A percentile compares a stretch with the other conserved stretches of the same genome.
Evolutionary conservation across 352 stramenopile species (phyloP).

Genomic region (Plasmopara halstedii): DNA sequence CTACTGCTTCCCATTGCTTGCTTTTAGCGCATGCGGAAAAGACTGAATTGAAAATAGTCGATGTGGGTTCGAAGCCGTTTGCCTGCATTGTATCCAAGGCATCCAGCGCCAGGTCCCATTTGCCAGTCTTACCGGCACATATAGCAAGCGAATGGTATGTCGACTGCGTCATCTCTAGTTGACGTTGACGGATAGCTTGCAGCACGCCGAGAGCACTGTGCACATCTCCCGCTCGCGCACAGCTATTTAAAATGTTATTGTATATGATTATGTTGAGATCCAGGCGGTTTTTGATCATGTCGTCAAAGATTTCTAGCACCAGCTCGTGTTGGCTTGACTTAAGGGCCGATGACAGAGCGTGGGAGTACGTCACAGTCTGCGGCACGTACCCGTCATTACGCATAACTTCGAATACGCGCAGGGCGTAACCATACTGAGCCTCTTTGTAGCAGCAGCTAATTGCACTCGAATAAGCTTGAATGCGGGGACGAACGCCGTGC

Average conservation of each 20-base stretch:
- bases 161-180: constrained; percentile 60
- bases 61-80: constrained; percentile 43
- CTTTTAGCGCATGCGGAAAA: constrained; percentile 72
- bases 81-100: constrained; percentile 42
- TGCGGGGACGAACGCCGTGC: constrained; percentile 63
- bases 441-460: constrained; percentile 78
- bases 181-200: constrained; percentile 48
- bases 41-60: constrained; percentile 75
- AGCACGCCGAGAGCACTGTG: constrained; percentile 64
- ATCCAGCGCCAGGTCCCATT: constrained; percentile 62
- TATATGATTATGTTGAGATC: constrained; percentile 73
- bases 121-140: constrained; percentile 66
- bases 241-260: constrained; percentile 85
- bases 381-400: constrained; percentile 77
- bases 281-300: constrained; percentile 70
- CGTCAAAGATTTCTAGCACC: constrained; percentile 84
- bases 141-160: constrained; percentile 78
- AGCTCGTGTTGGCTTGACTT: constrained; percentile 74
- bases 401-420: constrained; percentile 84
- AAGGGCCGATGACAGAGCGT: constrained; percentile 69
- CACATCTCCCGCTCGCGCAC: constrained; percentile 57
- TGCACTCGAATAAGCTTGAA: constrained; percentile 73
- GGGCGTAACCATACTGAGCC: constrained; percentile 50
- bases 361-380: constrained; percentile 75
- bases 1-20: constrained; percentile 60